Conservation (phyloP, 2,329 filamentous ascomycete genomes). For the Coniochaeta sp. region DNA sequence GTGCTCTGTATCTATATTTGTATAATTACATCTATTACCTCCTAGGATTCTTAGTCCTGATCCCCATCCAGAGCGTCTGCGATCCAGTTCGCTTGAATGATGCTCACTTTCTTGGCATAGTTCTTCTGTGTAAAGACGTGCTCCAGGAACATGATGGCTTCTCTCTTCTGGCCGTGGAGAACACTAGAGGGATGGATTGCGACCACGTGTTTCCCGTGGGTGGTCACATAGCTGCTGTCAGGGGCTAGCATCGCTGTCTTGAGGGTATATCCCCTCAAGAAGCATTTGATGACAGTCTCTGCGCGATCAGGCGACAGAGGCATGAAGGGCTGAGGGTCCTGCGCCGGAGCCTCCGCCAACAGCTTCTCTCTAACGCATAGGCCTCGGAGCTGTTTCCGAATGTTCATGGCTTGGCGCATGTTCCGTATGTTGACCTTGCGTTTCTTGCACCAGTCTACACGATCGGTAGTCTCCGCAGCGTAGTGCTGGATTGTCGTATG, state of each 20-base stretch:
- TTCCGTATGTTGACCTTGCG: slow-evolving; percentile 51
- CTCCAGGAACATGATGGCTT: slow-evolving; percentile 63
- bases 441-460: slow-evolving; percentile 48
- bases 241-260: slow-evolving; percentile 55
- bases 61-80: slow-evolving; percentile 34
- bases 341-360: slow-evolving; percentile 33
- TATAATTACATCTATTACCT: neutral
- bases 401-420: slow-evolving; percentile 56
- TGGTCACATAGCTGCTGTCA: slow-evolving; percentile 54
- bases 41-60: no score
- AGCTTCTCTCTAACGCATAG: slow-evolving; percentile 48
- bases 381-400: slow-evolving; percentile 52
- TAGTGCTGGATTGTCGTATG: slow-evolving; percentile 58
- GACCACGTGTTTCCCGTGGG: slow-evolving; percentile 52
- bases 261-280: slow-evolving; percentile 52
- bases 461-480: slow-evolving; percentile 46
- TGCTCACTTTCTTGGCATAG: slow-evolving; percentile 60
- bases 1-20: no score
- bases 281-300: slow-evolving; percentile 50
- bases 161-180: slow-evolving; percentile 53
- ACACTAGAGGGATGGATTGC: slow-evolving; percentile 57
- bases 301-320: slow-evolving; percentile 48
- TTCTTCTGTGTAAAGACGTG: slow-evolving; percentile 61
- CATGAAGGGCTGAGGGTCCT: slow-evolving; percentile 49
- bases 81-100: slow-evolving; percentile 54